Base-by-base conservation (phyloP, 441 rosid species). In the Populus hybrid region DNA sequence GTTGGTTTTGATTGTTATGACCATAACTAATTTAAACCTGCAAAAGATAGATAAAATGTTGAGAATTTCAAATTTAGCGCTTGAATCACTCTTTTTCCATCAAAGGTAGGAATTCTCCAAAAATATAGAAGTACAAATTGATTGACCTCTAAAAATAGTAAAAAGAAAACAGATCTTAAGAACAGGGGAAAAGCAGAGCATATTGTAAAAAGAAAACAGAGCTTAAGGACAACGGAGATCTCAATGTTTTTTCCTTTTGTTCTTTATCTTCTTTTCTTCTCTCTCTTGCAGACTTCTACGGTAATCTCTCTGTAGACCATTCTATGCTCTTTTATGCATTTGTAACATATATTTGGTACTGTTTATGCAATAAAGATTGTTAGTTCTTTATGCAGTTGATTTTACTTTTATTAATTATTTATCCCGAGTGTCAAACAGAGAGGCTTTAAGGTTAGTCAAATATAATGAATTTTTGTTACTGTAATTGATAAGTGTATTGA, bases 271-370 rank as follows among this genome's bases (percentile, higher is more conserved):
- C 36, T 80, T 59, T 42, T 84, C 75, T 21, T 85, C 40, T 77
- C 81, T 81, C 78, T 89, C 76, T 76, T 79, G 32, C 66, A 57
- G n/a, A 69, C 79, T 38, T 81, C 84, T 28, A 69, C 63, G 91
- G 94, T 86, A 80, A 18, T 24, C 10, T 59, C 28, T 20, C 38
- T 32, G n/a, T 34, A 11, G 40, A 30, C 2, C 59, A 12, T 7
- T 10, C 36, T 40, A n/a, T 6, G 6, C 69, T 26, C 34, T 12
- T 11, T 20, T 2, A 40, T 40, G 50, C n/a, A 21, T 18, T 16
- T 8, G 7, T n/a, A 6, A 8, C n/a, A 1, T n/a, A 2, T 46
- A n/a, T 59, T 23, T 40, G 1, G 5, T 32, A 28, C 3, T 16
- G 12, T 2, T 36, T 20, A 21, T 23, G 3, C 21, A 21, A 4